Conservation (phyloP, 208 protist species). For the Entamoeba dispar region DNA sequence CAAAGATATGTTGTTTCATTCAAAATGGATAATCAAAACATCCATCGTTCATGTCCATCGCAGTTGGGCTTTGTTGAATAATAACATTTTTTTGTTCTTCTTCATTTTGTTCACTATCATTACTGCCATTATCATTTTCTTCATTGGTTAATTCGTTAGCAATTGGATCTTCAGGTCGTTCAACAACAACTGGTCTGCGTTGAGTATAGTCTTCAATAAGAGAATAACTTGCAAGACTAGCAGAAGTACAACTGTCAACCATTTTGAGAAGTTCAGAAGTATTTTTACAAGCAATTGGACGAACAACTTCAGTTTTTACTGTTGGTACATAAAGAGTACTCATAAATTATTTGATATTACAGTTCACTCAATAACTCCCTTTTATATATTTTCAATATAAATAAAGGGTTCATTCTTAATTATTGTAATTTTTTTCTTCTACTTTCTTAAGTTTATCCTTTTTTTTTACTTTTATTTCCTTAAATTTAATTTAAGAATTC, state of each 20-base stretch:
- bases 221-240: not conserved
- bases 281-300: not conserved
- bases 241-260: not conserved
- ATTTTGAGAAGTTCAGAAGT: not conserved
- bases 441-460: no score
- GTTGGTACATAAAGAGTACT: no score
- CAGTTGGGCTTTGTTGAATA: not conserved
- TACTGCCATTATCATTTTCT: not conserved
- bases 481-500: no score
- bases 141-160: not conserved
- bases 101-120: not conserved
- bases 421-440: no score
- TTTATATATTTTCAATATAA: no score
- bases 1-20: no score
- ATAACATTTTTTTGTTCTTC: not conserved
- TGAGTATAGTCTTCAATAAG: not conserved
- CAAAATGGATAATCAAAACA: not conserved
- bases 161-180: not conserved
- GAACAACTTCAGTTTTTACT: not conserved
- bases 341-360: no score
- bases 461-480: no score
- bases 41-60: not conserved
- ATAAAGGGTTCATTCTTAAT: no score
- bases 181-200: not conserved
- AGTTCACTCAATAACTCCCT: no score